Evolutionary conservation across 495 filamentous ascomycete genomes (phyloP).

Genomic region (Ascodesmis nigricans): DNA sequence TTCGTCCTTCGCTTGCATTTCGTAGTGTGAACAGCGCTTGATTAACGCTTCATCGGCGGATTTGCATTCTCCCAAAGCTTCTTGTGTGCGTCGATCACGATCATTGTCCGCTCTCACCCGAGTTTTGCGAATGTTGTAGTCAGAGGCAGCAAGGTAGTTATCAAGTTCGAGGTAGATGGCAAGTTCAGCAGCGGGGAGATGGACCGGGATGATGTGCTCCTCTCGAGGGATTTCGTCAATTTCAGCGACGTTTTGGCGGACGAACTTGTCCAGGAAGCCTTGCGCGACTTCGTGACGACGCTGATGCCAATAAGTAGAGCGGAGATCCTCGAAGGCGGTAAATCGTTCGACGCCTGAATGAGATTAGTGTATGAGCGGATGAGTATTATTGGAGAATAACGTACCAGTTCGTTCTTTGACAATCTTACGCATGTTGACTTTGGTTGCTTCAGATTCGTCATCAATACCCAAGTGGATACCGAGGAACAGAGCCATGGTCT

Average conservation of each 20-base stretch:
- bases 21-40: conserved; percentile 27
- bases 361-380: not conserved
- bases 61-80: conserved; percentile 25
- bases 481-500: conserved; percentile 34
- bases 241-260: conserved; percentile 30
- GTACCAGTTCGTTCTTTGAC: conserved; percentile 24
- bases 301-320: conserved; percentile 31
- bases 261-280: conserved; percentile 31
- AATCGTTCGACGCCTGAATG: conserved; percentile 28
- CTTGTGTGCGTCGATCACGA: conserved; percentile 24
- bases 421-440: conserved; percentile 22
- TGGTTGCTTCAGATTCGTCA: conserved; percentile 25
- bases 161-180: conserved; percentile 29
- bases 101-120: conserved; percentile 24
- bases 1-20: conserved; percentile 21
- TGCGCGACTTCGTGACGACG: conserved; percentile 30
- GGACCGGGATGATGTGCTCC: conserved; percentile 24
- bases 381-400: conserved; percentile 2
- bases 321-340: conserved; percentile 25
- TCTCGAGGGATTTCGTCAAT: conserved; percentile 26
- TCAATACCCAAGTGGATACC: conserved; percentile 33
- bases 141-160: conserved; percentile 25
- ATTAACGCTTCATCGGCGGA: conserved; percentile 28
- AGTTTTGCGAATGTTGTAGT: conserved; percentile 25
- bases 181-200: conserved; percentile 25